Evolutionary conservation across 2,329 filamentous ascomycete species (phyloP).

Genomic region (Dactylonectria macrodidyma): DNA sequence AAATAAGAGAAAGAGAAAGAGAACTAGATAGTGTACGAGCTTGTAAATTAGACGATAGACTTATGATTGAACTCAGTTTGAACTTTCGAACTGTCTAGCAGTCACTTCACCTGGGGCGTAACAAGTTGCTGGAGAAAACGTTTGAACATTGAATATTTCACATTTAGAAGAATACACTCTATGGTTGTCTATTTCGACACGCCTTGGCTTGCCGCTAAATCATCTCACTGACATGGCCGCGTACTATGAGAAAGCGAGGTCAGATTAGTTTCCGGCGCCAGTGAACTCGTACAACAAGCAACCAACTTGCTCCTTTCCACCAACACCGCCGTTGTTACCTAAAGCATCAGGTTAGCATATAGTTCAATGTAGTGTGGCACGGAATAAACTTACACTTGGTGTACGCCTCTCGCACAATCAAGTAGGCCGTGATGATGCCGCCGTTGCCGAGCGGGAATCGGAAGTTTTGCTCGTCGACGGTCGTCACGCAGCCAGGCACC

Average conservation of each 20-base stretch:
- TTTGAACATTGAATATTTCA: background rate
- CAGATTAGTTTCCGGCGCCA: slow-evolving; percentile 3
- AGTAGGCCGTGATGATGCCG: slow-evolving; percentile 37
- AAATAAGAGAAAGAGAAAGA: background rate
- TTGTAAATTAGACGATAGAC: background rate
- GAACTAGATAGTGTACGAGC: background rate
- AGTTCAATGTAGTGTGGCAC: background rate
- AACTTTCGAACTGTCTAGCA: too few species aligned
- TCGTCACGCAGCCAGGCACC: slow-evolving; percentile 40
- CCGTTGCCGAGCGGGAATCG: slow-evolving; percentile 35
- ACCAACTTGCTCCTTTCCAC: slow-evolving; percentile 22
- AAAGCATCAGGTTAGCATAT: background rate
- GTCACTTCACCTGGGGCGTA: too few species aligned
- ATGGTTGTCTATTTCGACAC: background rate
- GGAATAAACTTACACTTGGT: slow-evolving; percentile 37
- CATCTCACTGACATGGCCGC: background rate
- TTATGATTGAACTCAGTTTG: too few species aligned
- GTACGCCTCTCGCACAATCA: slow-evolving; percentile 39
- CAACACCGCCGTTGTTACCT: slow-evolving; percentile 27
- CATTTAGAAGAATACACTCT: background rate
- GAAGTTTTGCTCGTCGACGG: slow-evolving; percentile 32
- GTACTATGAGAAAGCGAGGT: background rate
- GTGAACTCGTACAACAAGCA: slow-evolving; percentile 27
- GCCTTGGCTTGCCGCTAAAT: background rate
- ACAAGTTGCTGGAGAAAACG: background rate